Conservation (phyloP, 1,139 yeast species). For the Suhomyces bribrorum region DNA sequence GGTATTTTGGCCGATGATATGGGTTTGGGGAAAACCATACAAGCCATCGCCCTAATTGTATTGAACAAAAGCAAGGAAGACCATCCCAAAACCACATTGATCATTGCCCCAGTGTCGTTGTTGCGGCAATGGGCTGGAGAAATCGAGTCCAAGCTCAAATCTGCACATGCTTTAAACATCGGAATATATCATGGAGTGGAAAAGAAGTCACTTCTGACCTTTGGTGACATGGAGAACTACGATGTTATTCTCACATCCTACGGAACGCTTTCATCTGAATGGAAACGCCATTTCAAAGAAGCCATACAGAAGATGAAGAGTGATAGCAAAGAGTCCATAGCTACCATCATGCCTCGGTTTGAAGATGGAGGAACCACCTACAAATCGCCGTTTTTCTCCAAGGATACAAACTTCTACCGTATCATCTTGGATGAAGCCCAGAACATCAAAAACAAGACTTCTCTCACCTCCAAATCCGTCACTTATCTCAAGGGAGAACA, state of each 20-base stretch:
- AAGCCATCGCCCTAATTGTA: slow-evolving; percentile 69
- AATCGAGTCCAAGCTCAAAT: slow-evolving; percentile 59
- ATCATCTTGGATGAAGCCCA: slow-evolving; percentile 92
- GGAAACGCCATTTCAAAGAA: slow-evolving; percentile 57
- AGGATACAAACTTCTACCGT: slow-evolving; percentile 60
- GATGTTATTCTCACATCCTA: slow-evolving; percentile 85
- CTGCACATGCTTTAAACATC: slow-evolving; percentile 45
- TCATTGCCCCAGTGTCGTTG: slow-evolving; percentile 84
- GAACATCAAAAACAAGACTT: slow-evolving; percentile 69
- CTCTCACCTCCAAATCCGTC: slow-evolving; percentile 70
- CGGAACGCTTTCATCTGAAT: slow-evolving; percentile 68
- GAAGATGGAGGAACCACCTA: slow-evolving; percentile 47
- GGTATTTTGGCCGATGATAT: slow-evolving; percentile 91
- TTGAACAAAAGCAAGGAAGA: slow-evolving; percentile 47
- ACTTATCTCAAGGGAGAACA: slow-evolving; percentile 53
- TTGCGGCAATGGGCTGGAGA: slow-evolving; percentile 85
- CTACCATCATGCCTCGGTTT: slow-evolving; percentile 36
- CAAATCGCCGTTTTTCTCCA: slow-evolving; percentile 65
- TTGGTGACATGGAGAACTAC: slow-evolving; percentile 49
- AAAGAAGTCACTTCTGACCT: slow-evolving; percentile 39
- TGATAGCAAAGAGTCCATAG: slow-evolving; percentile 20
- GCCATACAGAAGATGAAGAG: slow-evolving; percentile 31
- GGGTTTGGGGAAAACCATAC: slow-evolving; percentile 94
- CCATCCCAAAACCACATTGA: slow-evolving; percentile 58
- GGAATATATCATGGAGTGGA: slow-evolving; percentile 64